Evolutionary conservation across 1,284 basidiomycete genomes (phyloP).

Genomic region (Entoloma clypeatum): DNA sequence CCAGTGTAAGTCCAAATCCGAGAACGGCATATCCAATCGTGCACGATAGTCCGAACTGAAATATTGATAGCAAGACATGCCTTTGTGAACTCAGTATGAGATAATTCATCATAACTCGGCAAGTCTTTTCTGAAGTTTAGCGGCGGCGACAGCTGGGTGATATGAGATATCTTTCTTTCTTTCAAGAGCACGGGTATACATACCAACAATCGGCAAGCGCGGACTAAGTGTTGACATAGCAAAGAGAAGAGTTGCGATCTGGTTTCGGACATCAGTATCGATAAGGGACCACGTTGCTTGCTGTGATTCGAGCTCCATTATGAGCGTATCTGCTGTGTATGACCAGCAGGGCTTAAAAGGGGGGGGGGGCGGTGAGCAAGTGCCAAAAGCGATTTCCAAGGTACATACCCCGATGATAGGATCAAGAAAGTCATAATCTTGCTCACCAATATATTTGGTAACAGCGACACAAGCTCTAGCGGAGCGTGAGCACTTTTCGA

Average conservation of each 20-base stretch:
- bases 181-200: slow-evolving; percentile 18
- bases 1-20: slow-evolving; percentile 15
- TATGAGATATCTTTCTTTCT: slow-evolving; percentile 4
- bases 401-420: slow-evolving; percentile 66
- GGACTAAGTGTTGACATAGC: slow-evolving; percentile 59
- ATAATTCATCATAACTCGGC: slow-evolving; percentile 31
- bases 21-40: slow-evolving; percentile 11
- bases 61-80: background rate
- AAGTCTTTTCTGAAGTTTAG: slow-evolving; percentile 36
- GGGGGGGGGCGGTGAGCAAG: slow-evolving; percentile 10
- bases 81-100: slow-evolving; percentile 2
- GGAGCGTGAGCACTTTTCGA: slow-evolving; percentile 61
- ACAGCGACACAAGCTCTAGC: slow-evolving; percentile 55
- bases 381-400: slow-evolving; percentile 5
- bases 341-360: slow-evolving; percentile 63
- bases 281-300: slow-evolving; percentile 58
- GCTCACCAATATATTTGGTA: slow-evolving; percentile 56
- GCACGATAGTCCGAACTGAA: slow-evolving; percentile 10
- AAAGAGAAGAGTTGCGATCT: slow-evolving; percentile 56
- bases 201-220: slow-evolving; percentile 58
- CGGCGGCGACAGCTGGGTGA: slow-evolving; percentile 24
- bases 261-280: slow-evolving; percentile 51
- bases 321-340: slow-evolving; percentile 57
- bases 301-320: slow-evolving; percentile 56
- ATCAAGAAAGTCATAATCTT: slow-evolving; percentile 66